Evolutionary conservation across 2,329 filamentous ascomycete genomes (phyloP), one percentile per base, ranked within the genome.

Genomic region (Fusarium secorum): DNA sequence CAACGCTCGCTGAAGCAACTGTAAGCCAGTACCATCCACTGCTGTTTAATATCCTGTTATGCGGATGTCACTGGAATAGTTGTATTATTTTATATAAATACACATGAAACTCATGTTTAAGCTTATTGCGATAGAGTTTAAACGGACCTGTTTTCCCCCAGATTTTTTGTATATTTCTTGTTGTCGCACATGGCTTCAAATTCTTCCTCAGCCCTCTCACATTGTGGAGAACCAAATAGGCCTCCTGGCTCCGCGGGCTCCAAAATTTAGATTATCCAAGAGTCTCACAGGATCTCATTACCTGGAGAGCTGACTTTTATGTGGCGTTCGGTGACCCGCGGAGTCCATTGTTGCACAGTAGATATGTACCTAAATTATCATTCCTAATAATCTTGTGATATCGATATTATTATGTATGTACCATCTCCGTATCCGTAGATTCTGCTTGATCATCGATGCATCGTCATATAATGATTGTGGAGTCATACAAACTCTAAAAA

Each of bases 181-280:
- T n/a, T 30, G 35, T 30, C 20, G 22, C n/a, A 26, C 35, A 32
- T 36, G 46, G 17, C 46, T 24, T 36, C 20, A 8, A 38, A 48
- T 20, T 55, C 59, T 57, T 57, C 49, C 28, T 57, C 42, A 55
- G 48, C 33, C 32, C 36, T 42, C 62, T 52, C 63, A 60, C 28
- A 45, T 39, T 39, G 57, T 68, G 65, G 64, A 41, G 33, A 55
- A 41, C 13, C 7, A 15, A 11, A 35, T 39, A 46, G 66, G 64
- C 32, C 41, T 49, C 66, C 64, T 60, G 41, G 58, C 32, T 49
- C 64, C 58, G 64, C 42, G 46, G 52, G n/a, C 58, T 68, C 64
- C 66, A 68, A 68, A 39, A 68, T 68, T 68, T 49, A 68, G 64
- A 68, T 68, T 64, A 32, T 44, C 48, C 49, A 62, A 60, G 64